Base-by-base conservation (phyloP, 2,329 filamentous ascomycete species). In the Fusarium brachygibbosum region DNA sequence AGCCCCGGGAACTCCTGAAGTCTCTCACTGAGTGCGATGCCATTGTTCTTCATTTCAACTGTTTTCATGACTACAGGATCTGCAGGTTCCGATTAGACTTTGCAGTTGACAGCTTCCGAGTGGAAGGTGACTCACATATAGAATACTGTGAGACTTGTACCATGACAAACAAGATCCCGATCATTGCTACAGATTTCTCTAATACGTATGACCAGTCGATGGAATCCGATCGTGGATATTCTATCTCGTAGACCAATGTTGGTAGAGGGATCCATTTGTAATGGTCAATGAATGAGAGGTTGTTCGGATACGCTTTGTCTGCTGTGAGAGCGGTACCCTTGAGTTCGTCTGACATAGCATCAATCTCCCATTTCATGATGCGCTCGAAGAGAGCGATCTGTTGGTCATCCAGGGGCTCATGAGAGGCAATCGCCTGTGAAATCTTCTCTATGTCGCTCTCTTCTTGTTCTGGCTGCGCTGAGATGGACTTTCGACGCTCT, bases 91-190 rank as follows among this genome's bases (percentile, higher is more conserved):
- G 13, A 32, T 74, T 52, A 73, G 65, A 17, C 21, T 4, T 17
- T 40, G 3, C 9, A n/a, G 17, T 6, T 14, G 5, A 12, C 13
- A 8, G 48, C 4, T 12, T 35, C 4, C 8, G 4, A 10, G 28
- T 17, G 14, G 6, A 28, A 31, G 8, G 9, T 12, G 16, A 63
- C 78, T 63, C 54, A 81, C 80, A 94, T 69, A 94, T 93, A 73
- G 88, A 93, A 23, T 89, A 86, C 79, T 94, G 91, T 0, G 89
- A 91, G 52, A 94, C 84, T 75, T 93, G 88, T 66, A 93, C 90
- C 92, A 94, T 94, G 66, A 93, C 88, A 73, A 90, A 89, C 38
- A 94, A 87, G 58, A 92, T 84, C 9, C 92, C 92, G 61, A 94
- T 86, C 17, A 89, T 90, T 3, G 92, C 92, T 1, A 84, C 83